phyloP scores from a whole-genome alignment of 164 flowering plant species.

The Tetrastigma voinierianum region DNA sequence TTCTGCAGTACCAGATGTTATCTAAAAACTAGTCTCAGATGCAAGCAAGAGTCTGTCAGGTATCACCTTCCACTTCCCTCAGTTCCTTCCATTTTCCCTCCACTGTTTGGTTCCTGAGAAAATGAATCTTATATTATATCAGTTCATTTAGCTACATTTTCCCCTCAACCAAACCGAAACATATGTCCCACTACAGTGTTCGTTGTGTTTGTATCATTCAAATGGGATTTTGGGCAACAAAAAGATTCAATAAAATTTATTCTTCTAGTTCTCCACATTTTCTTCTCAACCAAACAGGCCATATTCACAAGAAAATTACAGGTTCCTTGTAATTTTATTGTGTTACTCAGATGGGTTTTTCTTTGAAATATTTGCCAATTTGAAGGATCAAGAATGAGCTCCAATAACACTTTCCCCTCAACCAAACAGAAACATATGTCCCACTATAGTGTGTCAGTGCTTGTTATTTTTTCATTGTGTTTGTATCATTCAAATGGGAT shows the following conservation, averaged over 20 bases:
- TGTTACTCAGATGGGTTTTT: not conserved
- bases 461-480: too few species aligned
- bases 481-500: not conserved
- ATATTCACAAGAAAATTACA: not conserved
- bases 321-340: not conserved
- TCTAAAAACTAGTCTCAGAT: slow-evolving; percentile 69
- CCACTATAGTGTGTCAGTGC: too few species aligned
- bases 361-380: not conserved
- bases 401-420: too few species aligned
- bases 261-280: too few species aligned
- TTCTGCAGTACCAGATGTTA: slow-evolving; percentile 77
- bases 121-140: not conserved
- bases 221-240: not conserved
- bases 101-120: not conserved
- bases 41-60: slow-evolving; percentile 90
- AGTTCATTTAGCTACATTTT: too few species aligned
- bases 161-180: too few species aligned
- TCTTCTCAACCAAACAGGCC: too few species aligned
- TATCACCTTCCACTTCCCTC: slow-evolving; percentile 4
- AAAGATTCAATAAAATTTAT: too few species aligned
- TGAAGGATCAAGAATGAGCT: slow-evolving; percentile 46
- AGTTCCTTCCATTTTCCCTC: not conserved
- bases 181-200: too few species aligned
- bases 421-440: too few species aligned
- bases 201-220: not conserved